Percentiles rank a stretch among this genome's conserved stretches.
phyloP scores from a whole-genome alignment of 495 filamentous ascomycete genomes.

The Lasiosphaeria hispida region DNA sequence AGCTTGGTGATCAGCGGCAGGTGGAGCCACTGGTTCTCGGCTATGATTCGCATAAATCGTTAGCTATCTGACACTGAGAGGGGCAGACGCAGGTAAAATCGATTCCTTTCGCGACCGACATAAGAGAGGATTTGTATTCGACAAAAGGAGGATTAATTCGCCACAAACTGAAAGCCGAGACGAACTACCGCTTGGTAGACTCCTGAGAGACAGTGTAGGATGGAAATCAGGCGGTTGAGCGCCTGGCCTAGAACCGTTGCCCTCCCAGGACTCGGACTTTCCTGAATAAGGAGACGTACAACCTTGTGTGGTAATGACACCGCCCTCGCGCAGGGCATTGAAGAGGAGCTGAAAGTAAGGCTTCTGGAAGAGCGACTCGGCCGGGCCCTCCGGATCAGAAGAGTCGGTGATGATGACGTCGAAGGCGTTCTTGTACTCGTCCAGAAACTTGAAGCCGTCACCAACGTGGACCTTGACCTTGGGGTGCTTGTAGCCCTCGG shows the following conservation, averaged over 20 bases:
- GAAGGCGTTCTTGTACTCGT: slow-evolving; percentile 88
- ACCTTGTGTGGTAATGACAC: slow-evolving; percentile 99
- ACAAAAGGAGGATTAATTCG: slow-evolving; percentile 5
- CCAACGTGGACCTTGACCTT: slow-evolving; percentile 88
- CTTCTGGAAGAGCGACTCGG: slow-evolving; percentile 96
- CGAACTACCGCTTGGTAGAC: slow-evolving; percentile 34
- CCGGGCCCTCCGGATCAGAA: slow-evolving; percentile 94
- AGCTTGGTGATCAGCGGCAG: slow-evolving; percentile 84
- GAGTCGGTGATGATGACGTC: slow-evolving; percentile 99
- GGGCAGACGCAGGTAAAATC: neutral
- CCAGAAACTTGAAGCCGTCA: slow-evolving; percentile 97
- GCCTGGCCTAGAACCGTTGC: slow-evolving; percentile 25
- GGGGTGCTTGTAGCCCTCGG: slow-evolving; percentile 87
- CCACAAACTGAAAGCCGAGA: slow-evolving; percentile 25
- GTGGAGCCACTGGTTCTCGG: slow-evolving; percentile 99
- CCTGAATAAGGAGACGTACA: slow-evolving; percentile 77
- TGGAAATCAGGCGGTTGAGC: slow-evolving; percentile 26
- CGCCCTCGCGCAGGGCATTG: slow-evolving; percentile 86
- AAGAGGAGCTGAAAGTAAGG: slow-evolving; percentile 93
- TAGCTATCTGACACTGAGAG: slow-evolving; percentile 21
- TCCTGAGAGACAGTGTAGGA: slow-evolving; percentile 22
- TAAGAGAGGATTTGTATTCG: slow-evolving; percentile 4
- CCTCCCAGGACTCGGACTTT: slow-evolving; percentile 33
- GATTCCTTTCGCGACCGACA: slow-evolving; percentile 11
- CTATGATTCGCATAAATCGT: slow-evolving; percentile 47